Percentiles rank a stretch among this genome's conserved stretches.
Evolutionary conservation across 140 eudicot genomes (phyloP).

Genomic region (Stevia rebaudiana): DNA sequence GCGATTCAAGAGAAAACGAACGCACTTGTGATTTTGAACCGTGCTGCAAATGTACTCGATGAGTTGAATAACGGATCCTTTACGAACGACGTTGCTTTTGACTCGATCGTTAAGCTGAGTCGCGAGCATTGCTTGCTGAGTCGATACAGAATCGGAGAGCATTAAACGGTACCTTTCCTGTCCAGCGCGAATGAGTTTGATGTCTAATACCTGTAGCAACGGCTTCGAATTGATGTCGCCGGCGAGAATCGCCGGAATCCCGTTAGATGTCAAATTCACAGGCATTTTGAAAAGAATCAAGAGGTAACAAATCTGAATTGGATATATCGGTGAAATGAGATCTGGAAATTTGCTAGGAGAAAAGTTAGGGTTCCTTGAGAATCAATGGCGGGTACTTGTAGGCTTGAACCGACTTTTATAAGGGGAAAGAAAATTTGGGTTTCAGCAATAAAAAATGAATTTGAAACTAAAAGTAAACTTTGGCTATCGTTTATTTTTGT

Average conservation of each 20-base stretch:
- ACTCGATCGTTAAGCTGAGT: conserved; percentile 89
- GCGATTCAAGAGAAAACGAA: neutral
- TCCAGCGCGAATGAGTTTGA: conserved; percentile 35
- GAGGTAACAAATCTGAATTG: neutral
- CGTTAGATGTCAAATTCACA: conserved; percentile 58
- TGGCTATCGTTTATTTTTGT: too few relatives aligned
- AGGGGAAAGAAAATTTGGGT: neutral
- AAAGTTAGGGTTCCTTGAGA: conserved; percentile 23
- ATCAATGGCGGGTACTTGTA: conserved; percentile 22
- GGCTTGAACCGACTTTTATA: conserved; percentile 22
- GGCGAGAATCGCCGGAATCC: conserved; percentile 53
- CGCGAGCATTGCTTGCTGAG: conserved; percentile 69
- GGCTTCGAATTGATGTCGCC: conserved; percentile 82
- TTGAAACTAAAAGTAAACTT: too few relatives aligned
- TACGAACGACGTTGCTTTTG: conserved; percentile 40
- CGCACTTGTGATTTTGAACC: conserved; percentile 66
- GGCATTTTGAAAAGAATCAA: conserved; percentile 37
- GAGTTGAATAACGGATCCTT: conserved; percentile 80
- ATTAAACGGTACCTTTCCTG: conserved; percentile 71
- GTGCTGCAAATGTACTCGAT: conserved; percentile 69
- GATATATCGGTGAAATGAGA: neutral
- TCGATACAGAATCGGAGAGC: conserved; percentile 53
- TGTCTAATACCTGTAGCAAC: conserved; percentile 73
- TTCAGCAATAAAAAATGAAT: too few relatives aligned
- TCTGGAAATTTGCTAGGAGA: conserved; percentile 2